Evolutionary conservation across 2,329 filamentous ascomycete species (phyloP), one percentile per base, ranked within the genome.

Genomic region (Fusarium pseudograminearum): DNA sequence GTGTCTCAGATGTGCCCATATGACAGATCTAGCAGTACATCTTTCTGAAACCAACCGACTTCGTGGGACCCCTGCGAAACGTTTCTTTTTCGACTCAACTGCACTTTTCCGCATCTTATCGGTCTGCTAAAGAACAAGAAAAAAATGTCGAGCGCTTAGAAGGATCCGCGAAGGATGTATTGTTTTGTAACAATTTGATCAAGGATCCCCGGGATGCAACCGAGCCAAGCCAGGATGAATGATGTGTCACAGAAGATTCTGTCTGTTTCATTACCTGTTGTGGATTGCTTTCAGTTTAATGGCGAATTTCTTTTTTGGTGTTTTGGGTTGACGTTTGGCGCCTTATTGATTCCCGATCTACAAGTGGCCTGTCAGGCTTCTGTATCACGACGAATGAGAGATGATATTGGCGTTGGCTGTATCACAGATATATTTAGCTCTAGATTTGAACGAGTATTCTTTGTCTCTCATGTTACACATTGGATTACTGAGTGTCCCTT

Each of bases 31-130:
- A 48, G 57, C 40, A 62, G 45, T 58, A 48, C 56, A n/a, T 48
- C 57, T 66, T 58, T 65, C 24, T 61, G 67, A 67, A 57, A 60
- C 57, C 59, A 45, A 71, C 61, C 61, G 57, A 65, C 44, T 54
- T 67, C 65, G 57, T 63, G 70, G 67, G 62, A 65, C 45, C 65
- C 68, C 59, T 70, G 65, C 67, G 62, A 63, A 61, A 65, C 57
- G 56, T 71, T 72, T 66, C 58, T 63, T 63, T 63, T 61, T 59
- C 24, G 41, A 62, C 50, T 57, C 52, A 63, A 41, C 50, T 71
- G 66, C 57, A 67, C 61, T 64, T 55, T 52, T 56, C 71, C 61
- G 65, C 42, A 54, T 69, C 62, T 52, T 61, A 55, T 61, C 58
- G 66, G 62, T 66, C 67, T 72, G 51, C 59, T 50, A 57, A 73